These are phyloP conservation scores for Diaporthe humulicola DNA, from an alignment of 2,329 filamentous ascomycete species.

Conservation along the genomic window DNA sequence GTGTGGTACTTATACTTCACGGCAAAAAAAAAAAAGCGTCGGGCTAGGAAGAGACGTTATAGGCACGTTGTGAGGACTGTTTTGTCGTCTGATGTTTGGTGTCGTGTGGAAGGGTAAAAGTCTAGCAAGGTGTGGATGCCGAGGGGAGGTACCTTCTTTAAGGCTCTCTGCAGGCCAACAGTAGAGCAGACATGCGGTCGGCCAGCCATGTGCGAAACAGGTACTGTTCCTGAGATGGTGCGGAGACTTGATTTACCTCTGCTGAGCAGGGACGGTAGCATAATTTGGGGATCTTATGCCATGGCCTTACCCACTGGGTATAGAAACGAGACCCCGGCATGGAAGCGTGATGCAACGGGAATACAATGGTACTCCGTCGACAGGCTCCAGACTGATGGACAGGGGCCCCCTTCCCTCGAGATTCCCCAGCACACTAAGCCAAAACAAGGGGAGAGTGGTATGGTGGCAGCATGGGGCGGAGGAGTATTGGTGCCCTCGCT, in stretches of 20 bases:
- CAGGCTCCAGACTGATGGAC: slow-evolving; percentile 48
- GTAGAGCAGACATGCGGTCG: slow-evolving; percentile 63
- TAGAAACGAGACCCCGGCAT: slow-evolving; percentile 62
- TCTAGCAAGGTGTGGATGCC: slow-evolving; percentile 50
- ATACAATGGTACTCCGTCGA: slow-evolving; percentile 37
- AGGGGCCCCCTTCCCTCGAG: slow-evolving; percentile 45
- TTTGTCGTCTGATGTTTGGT: slow-evolving; percentile 63
- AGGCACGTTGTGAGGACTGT: slow-evolving; percentile 40
- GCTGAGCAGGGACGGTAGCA: slow-evolving; percentile 65
- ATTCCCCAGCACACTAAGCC: slow-evolving; percentile 31
- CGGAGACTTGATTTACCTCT: slow-evolving; percentile 59
- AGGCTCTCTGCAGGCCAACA: slow-evolving; percentile 56
- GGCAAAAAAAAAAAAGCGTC: not conserved
- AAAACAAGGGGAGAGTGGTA: slow-evolving; percentile 32
- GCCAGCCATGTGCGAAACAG: slow-evolving; percentile 59
- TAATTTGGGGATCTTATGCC: slow-evolving; percentile 73
- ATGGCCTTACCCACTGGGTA: slow-evolving; percentile 64
- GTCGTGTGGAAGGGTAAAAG: slow-evolving; percentile 50
- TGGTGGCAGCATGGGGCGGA: slow-evolving; percentile 21
- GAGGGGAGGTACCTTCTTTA: slow-evolving; percentile 57
- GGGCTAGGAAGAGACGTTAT: not conserved
- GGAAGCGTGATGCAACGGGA: slow-evolving; percentile 58
- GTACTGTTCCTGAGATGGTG: slow-evolving; percentile 60
- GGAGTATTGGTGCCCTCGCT: not conserved
- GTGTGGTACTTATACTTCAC: not conserved